Percentiles rank a stretch among this genome's conserved stretches.
Evolutionary conservation across 2,329 filamentous ascomycete genomes (phyloP).

Genomic region (Tolypocladium pustulatum): DNA sequence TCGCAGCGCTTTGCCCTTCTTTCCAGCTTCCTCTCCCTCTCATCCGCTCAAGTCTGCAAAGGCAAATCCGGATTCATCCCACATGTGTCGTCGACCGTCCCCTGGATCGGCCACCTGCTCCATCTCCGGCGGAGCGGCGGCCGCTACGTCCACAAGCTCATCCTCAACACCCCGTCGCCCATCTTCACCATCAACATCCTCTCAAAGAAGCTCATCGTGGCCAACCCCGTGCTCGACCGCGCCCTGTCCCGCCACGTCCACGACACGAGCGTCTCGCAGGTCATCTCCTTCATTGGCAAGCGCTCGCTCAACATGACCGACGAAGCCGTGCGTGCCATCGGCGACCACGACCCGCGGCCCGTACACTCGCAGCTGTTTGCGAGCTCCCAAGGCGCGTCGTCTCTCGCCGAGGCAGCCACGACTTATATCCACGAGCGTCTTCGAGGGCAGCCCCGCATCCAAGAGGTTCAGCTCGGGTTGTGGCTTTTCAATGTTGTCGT

Average conservation of each 20-base stretch:
- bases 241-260: conserved; percentile 14
- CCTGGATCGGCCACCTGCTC: conserved; percentile 15
- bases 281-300: conserved; percentile 17
- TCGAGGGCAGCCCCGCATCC: conserved; percentile 8
- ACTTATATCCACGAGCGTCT: conserved; percentile 11
- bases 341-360: conserved; percentile 15
- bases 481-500: conserved; percentile 19
- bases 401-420: conserved; percentile 12
- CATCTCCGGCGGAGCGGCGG: conserved; percentile 12
- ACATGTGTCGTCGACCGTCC: conserved; percentile 9
- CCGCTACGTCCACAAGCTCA: conserved; percentile 15
- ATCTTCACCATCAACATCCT: conserved; percentile 19
- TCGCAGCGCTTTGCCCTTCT: not conserved
- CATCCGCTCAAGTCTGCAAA: not conserved
- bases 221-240: conserved; percentile 16
- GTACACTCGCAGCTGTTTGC: conserved; percentile 17
- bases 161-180: conserved; percentile 8
- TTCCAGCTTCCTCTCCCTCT: not conserved
- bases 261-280: conserved; percentile 18
- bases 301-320: conserved; percentile 15
- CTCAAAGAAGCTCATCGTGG: conserved; percentile 15
- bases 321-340: conserved; percentile 12
- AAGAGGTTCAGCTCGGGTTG: conserved; percentile 11
- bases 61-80: conserved; percentile 3
- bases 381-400: conserved; percentile 9